Percentiles rank a stretch among this genome's conserved stretches.
Evolutionary conservation across 139 green algal genomes (phyloP).

Genomic region (Pycnococcus provasolii): DNA sequence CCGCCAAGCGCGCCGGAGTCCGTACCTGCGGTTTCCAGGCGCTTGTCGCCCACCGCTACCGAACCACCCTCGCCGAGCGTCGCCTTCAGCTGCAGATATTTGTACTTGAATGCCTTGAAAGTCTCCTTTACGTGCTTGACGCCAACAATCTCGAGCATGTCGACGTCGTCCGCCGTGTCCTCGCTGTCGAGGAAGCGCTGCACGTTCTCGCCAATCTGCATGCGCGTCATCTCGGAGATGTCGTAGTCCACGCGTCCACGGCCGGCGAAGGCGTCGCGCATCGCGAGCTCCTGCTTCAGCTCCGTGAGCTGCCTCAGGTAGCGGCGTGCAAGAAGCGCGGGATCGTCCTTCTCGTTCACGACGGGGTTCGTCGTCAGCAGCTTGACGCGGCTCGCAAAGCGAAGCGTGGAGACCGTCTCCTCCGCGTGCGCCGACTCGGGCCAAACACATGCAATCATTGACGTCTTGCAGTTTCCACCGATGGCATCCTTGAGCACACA

Average conservation of each 20-base stretch:
- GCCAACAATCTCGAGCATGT: conserved; percentile 4
- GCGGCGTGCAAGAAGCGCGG: conserved; percentile 40
- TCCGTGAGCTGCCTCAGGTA: conserved; percentile 66
- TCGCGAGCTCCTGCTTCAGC: conserved; percentile 71
- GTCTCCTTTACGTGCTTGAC: conserved; percentile 31
- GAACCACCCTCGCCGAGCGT: conserved; percentile 16
- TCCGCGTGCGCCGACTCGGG: conserved; percentile 49
- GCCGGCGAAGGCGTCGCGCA: conserved; percentile 61
- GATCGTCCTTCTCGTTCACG: conserved; percentile 58
- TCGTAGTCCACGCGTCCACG: conserved; percentile 50
- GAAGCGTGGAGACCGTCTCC: conserved; percentile 60
- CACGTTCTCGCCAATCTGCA: conserved; percentile 39
- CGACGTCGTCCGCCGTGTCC: conserved; percentile 43
- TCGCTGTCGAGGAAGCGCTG: conserved; percentile 28
- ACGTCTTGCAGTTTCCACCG: conserved; percentile 62
- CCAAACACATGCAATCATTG: conserved; percentile 70
- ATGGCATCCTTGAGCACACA: conserved; percentile 57
- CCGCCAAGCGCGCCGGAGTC: conserved; percentile 28
- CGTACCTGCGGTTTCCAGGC: conserved; percentile 4
- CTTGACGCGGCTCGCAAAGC: conserved; percentile 47
- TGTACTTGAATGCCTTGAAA: conserved; percentile 39
- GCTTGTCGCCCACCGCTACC: conserved; percentile 20
- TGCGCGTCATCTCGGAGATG: conserved; percentile 43
- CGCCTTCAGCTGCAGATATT: conserved; percentile 13
- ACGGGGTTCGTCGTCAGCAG: conserved; percentile 45